phyloP scores from a whole-genome alignment of 331 rosid genomes.

The Quercus tomentella region DNA sequence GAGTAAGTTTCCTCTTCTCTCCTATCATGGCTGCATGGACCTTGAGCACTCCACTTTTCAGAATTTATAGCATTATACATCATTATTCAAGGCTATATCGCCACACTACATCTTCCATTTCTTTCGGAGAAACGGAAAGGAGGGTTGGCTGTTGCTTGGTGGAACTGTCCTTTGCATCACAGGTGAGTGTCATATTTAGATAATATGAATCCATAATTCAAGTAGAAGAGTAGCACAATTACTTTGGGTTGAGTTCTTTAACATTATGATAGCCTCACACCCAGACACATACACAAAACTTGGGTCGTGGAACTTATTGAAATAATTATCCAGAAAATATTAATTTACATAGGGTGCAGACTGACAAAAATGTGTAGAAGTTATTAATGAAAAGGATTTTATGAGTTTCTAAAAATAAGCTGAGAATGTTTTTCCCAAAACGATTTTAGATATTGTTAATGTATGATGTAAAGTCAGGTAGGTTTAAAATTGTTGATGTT shows the following conservation, averaged over 20 bases:
- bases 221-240: background rate
- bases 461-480: background rate
- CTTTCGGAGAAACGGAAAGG: constrained; percentile 63
- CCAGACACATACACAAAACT: too few relatives aligned
- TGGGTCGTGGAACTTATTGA: background rate
- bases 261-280: background rate
- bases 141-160: constrained; percentile 75
- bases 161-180: constrained; percentile 84
- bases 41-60: constrained; percentile 62
- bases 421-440: background rate
- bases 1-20: constrained; percentile 83
- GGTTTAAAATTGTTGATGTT: background rate
- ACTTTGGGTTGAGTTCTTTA: constrained; percentile 1
- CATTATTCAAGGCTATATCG: constrained; percentile 77
- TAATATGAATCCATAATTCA: constrained; percentile 3
- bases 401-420: background rate
- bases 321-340: background rate
- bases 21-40: constrained; percentile 91
- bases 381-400: background rate
- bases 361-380: background rate
- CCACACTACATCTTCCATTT: constrained; percentile 67
- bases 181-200: constrained; percentile 35
- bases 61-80: constrained; percentile 68
- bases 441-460: too few relatives aligned
- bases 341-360: background rate